These are phyloP conservation scores for Trebouxia sp. DNA, from an alignment of 139 green algal genomes.

Conservation along the genomic window DNA sequence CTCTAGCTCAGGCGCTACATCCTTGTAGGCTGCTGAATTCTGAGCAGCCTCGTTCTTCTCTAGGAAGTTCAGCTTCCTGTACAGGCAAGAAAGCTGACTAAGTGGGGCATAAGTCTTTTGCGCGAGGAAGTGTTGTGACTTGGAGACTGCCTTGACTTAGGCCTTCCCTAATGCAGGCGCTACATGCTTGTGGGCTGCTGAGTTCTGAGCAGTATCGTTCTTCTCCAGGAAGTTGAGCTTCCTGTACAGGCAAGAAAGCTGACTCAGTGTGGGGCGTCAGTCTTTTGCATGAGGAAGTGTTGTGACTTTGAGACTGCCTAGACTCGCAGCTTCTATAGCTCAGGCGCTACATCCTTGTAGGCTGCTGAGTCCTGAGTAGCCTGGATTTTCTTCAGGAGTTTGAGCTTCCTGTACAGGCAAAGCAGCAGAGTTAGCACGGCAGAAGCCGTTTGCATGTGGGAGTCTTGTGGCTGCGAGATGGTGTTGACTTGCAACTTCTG, in stretches of 20 bases:
- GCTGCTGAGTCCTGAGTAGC: conserved; percentile 42
- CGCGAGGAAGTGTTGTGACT: conserved; percentile 55
- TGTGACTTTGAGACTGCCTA: conserved; percentile 73
- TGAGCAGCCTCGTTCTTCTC: conserved; percentile 37
- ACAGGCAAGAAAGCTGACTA: too few relatives aligned
- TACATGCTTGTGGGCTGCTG: conserved; percentile 79
- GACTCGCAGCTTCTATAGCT: conserved; percentile 86
- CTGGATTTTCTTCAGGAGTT: conserved; percentile 35
- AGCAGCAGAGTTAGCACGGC: too few relatives aligned
- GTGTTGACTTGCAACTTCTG: conserved; percentile 83
- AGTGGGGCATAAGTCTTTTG: conserved; percentile 71
- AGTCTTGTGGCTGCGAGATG: conserved; percentile 61
- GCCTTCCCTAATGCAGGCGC: conserved; percentile 87
- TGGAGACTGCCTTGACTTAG: conserved; percentile 71
- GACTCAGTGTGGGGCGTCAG: too few relatives aligned
- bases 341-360: conserved; percentile 85
- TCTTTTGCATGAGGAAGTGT: conserved; percentile 50
- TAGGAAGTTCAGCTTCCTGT: conserved; percentile 40
- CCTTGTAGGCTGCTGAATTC: conserved; percentile 65
- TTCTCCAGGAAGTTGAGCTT: conserved; percentile 34
- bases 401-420: conserved; percentile 45
- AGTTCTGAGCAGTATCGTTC: conserved; percentile 32
- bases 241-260: too few relatives aligned
- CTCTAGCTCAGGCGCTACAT: conserved; percentile 90
- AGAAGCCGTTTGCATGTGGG: conserved; percentile 66